Percentiles rank a stretch among this genome's conserved stretches.
phyloP scores from a whole-genome alignment of 495 filamentous ascomycete genomes.

The Penicillium coffeae region DNA sequence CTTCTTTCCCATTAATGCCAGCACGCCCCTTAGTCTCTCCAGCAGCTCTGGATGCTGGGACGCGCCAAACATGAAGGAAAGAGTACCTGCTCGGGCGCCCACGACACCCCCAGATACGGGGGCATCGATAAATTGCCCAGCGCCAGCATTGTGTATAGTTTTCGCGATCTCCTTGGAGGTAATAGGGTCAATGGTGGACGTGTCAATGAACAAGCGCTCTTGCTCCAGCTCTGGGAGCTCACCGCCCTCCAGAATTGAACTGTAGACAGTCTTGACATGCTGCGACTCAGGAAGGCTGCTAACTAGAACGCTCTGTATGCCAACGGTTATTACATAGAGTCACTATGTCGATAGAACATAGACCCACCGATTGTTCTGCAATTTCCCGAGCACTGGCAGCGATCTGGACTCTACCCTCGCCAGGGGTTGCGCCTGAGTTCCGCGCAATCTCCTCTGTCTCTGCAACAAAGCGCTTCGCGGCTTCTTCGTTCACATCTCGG shows the following conservation, averaged over 20 bases:
- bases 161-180: conserved; percentile 67
- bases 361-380: conserved; percentile 72
- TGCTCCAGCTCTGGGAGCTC: conserved; percentile 38
- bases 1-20: conserved; percentile 77
- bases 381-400: conserved; percentile 57
- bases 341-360: background rate
- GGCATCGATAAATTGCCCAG: conserved; percentile 69
- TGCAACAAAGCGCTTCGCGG: conserved; percentile 54
- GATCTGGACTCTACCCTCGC: conserved; percentile 51
- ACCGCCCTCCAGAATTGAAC: conserved; percentile 53
- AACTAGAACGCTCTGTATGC: conserved; percentile 63
- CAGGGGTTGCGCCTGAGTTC: conserved; percentile 23
- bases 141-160: conserved; percentile 51
- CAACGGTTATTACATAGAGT: conserved; percentile 1
- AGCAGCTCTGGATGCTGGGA: conserved; percentile 51
- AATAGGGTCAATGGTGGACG: conserved; percentile 80
- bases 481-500: conserved; percentile 68
- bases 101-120: conserved; percentile 85
- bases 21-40: conserved; percentile 54
- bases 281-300: conserved; percentile 77
- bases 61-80: conserved; percentile 86
- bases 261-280: conserved; percentile 72
- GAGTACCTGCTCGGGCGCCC: conserved; percentile 68
- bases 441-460: conserved; percentile 49
- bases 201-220: conserved; percentile 71